phyloP scores from a whole-genome alignment of 2,329 filamentous ascomycete genomes.

The Penicillium nordicum region DNA sequence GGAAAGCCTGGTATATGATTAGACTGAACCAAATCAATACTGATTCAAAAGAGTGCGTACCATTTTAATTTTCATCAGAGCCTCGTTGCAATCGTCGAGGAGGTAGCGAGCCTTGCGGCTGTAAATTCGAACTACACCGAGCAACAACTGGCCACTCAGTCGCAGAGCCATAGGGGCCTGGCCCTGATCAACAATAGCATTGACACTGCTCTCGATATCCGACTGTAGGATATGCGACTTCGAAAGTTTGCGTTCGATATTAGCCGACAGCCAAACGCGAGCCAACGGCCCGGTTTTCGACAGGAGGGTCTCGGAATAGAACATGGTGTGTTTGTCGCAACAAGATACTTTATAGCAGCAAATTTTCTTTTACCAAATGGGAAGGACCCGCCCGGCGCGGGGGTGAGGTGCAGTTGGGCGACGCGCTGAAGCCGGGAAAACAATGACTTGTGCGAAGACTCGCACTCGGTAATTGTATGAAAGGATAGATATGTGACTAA shows the following conservation, averaged over 20 bases:
- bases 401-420: constrained; percentile 27
- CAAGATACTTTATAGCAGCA: constrained; percentile 22
- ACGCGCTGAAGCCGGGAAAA: constrained; percentile 35
- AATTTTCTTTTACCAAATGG: constrained; percentile 34
- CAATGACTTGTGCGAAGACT: constrained; percentile 23
- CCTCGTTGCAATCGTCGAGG: constrained; percentile 95
- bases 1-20: constrained; percentile 69
- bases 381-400: constrained; percentile 34
- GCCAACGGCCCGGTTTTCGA: constrained; percentile 96
- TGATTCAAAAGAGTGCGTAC: constrained; percentile 48
- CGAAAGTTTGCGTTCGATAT: constrained; percentile 95
- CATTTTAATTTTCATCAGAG: constrained; percentile 97
- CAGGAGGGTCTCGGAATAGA: constrained; percentile 93
- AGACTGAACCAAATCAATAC: not conserved
- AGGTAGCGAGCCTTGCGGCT: constrained; percentile 95
- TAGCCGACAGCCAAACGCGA: constrained; percentile 96
- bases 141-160: constrained; percentile 85
- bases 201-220: constrained; percentile 90
- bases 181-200: constrained; percentile 87
- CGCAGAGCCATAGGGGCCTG: constrained; percentile 94
- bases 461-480: constrained; percentile 5
- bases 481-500: constrained; percentile 1
- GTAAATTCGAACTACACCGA: constrained; percentile 96
- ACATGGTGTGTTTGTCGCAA: constrained; percentile 59
- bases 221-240: constrained; percentile 95